Percentiles rank a stretch among this genome's conserved stretches.
phyloP scores from a whole-genome alignment of 1,139 yeast genomes.

The Pichia sp. region DNA sequence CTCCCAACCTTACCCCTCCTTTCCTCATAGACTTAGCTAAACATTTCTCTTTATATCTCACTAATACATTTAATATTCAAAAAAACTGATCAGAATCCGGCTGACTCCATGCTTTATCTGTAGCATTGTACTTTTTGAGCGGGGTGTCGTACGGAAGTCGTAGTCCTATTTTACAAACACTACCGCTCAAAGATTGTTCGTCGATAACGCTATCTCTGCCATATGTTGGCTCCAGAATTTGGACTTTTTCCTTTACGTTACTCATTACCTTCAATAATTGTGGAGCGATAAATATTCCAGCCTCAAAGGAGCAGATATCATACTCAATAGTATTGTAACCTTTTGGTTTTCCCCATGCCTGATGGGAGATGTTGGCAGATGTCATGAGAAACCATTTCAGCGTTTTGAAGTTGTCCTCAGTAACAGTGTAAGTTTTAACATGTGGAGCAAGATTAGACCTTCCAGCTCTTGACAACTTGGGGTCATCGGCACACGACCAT shows the following conservation, averaged over 20 bases:
- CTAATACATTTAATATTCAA: not conserved
- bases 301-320: constrained; percentile 41
- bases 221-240: constrained; percentile 35
- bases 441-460: constrained; percentile 40
- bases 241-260: constrained; percentile 7
- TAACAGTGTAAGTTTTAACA: constrained; percentile 44
- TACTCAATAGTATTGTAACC: constrained; percentile 23
- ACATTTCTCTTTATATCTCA: not conserved
- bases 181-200: constrained; percentile 12
- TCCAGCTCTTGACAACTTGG: constrained; percentile 23
- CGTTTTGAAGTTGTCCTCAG: constrained; percentile 44
- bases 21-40: not conserved
- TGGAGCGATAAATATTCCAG: constrained; percentile 48
- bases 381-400: constrained; percentile 63
- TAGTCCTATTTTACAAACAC: constrained; percentile 9
- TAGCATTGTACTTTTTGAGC: constrained; percentile 36
- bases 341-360: constrained; percentile 64
- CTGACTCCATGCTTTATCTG: constrained; percentile 51
- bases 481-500: constrained; percentile 23
- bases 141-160: constrained; percentile 55
- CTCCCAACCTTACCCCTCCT: not conserved
- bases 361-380: constrained; percentile 60
- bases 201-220: constrained; percentile 35
- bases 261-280: constrained; percentile 21
- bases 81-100: constrained; percentile 13